Evolutionary conservation across 164 flowering plant species (phyloP), one percentile per base, ranked within the genome.

Genomic region (Pachysandra terminalis): DNA sequence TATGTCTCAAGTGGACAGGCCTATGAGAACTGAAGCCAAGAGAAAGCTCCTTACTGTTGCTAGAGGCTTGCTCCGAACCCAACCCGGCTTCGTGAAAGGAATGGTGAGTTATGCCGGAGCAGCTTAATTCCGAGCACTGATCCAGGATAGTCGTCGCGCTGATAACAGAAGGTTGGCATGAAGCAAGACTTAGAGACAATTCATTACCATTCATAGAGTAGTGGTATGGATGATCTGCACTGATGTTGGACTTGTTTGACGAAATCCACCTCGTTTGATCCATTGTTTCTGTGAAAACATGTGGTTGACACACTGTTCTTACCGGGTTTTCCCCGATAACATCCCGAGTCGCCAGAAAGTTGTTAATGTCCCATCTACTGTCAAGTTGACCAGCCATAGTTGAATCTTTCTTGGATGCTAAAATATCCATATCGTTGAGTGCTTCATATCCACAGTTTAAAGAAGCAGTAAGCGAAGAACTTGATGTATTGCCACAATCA

Each of bases 121-220:
- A 70, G 64, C 79, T 78, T 28, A 78, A 67, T 41, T 83, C 90
- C 0, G 93, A 85, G 71, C 83, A 76, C 59, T 82, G 87, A 71
- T 86, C 85, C 0, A 77, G 81, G 13, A 80, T 48, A 27, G 51
- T 41, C 40, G 74, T 64, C 26, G 73, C 61, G 51, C 68, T 37
- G 22, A 73, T 56, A 22, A 76, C 45, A 69, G 84, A 70, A 37
- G 86, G 83, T 23, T 77, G 77, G 22, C 78, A 75, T 10, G 88
- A 81, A 3, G 88, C 86, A 63, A 93, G 96, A 69, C 88, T 88
- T 25, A 88, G 70, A 17, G 91, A 84, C 32, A 89, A 81, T 76
- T 86, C 96, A 56, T 82, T 93, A 26, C 72, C 76, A 26, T 63
- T 71, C 9, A 65, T 75, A 19, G 78, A 73, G 22, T 83, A 72